Conservation (phyloP, 768 basidiomycete genomes). For the Termitomyces sp. region DNA sequence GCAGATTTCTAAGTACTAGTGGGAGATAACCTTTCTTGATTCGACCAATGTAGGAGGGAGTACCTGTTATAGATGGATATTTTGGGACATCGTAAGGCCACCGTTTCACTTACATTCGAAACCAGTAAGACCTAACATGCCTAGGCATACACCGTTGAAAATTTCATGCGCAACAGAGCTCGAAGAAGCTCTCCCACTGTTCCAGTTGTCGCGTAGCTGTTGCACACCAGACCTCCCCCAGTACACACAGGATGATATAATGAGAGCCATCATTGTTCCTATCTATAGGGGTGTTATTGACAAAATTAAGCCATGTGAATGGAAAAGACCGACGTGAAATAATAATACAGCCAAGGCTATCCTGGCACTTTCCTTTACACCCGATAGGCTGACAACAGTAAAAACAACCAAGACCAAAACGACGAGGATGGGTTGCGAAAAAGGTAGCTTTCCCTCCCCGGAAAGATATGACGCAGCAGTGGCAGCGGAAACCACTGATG, state of each 20-base stretch:
- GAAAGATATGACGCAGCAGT: conserved; percentile 64
- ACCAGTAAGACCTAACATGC: conserved; percentile 68
- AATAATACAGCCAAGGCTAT: conserved; percentile 51
- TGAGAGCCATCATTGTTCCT: conserved; percentile 49
- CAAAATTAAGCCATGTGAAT: neutral
- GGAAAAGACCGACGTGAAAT: conserved; percentile 44
- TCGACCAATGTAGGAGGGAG: conserved; percentile 59
- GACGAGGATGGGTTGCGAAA: conserved; percentile 46
- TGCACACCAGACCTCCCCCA: conserved; percentile 46
- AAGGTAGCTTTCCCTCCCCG: conserved; percentile 56
- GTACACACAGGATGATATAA: conserved; percentile 39
- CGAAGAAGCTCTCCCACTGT: conserved; percentile 23
- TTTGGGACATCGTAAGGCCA: neutral
- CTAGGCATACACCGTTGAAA: conserved; percentile 64
- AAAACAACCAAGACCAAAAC: conserved; percentile 51
- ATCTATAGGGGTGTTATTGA: conserved; percentile 28
- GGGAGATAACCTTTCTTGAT: conserved; percentile 54
- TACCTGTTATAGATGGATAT: conserved; percentile 27
- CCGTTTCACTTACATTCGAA: conserved; percentile 48
- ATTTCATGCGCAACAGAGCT: conserved; percentile 35
- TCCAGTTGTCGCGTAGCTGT: conserved; percentile 54
- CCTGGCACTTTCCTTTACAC: conserved; percentile 57
- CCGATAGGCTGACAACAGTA: conserved; percentile 47
- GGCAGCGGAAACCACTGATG: conserved; percentile 66
- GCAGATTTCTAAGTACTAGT: conserved; percentile 58